A percentile compares a stretch with the other conserved stretches of the same genome.
Conservation (phyloP, 192 early-diverging fungal species). For the Lobosporangium transversale region DNA sequence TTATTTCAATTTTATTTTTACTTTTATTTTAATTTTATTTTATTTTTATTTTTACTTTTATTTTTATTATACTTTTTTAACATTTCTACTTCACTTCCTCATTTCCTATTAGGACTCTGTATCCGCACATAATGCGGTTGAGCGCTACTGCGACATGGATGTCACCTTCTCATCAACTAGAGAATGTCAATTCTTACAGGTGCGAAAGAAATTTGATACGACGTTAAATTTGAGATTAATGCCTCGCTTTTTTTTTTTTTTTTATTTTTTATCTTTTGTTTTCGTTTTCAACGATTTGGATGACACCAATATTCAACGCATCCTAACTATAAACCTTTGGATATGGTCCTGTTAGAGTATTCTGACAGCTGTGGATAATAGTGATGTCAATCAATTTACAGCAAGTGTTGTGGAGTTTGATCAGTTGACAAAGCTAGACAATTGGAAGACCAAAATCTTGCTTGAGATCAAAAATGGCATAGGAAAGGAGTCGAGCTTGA, state of each 20-base stretch:
- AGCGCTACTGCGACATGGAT: slow-evolving; percentile 90
- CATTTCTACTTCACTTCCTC: not conserved
- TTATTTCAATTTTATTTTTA: too few species aligned
- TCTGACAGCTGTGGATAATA: slow-evolving; percentile 76
- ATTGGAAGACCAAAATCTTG: slow-evolving; percentile 95
- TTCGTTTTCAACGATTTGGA: not conserved
- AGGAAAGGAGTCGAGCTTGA: slow-evolving; percentile 69
- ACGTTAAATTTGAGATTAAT: too few species aligned
- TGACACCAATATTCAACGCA: too few species aligned
- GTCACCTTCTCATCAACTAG: slow-evolving; percentile 83
- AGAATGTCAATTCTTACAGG: slow-evolving; percentile 83
- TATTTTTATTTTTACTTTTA: too few species aligned
- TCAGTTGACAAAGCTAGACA: slow-evolving; percentile 89
- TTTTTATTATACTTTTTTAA: not conserved
- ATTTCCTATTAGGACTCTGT: slow-evolving; percentile 72
- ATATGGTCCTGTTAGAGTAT: too few species aligned
- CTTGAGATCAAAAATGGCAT: slow-evolving; percentile 90
- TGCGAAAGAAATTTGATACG: slow-evolving; percentile 10
- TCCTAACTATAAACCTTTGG: too few species aligned
- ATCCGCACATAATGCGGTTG: slow-evolving; percentile 77
- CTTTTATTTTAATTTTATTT: too few species aligned
- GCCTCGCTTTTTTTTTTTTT: slow-evolving; percentile 18
- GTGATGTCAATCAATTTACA: slow-evolving; percentile 87
- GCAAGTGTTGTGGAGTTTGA: slow-evolving; percentile 86
- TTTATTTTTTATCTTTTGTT: not conserved